A percentile compares a stretch with the other conserved stretches of the same genome.
These are phyloP conservation scores for Metschnikowia matae DNA, from an alignment of 805 yeast genomes.

Conservation along the genomic window DNA sequence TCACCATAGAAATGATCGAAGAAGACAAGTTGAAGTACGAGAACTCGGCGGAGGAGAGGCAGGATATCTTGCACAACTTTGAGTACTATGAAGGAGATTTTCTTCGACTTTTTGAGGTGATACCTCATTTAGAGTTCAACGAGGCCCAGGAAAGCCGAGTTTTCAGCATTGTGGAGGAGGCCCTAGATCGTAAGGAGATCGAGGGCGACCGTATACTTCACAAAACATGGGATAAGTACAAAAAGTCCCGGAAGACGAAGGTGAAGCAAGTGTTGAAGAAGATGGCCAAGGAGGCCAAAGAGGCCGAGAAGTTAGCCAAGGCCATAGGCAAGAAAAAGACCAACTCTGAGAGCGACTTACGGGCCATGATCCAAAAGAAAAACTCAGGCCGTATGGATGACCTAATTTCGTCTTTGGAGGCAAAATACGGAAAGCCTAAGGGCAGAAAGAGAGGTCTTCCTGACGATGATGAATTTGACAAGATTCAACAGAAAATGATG, in stretches of 20 bases:
- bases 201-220: constrained; percentile 29
- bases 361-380: constrained; percentile 47
- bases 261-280: constrained; percentile 47
- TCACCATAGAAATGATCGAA: constrained; percentile 62
- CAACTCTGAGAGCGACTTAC: constrained; percentile 39
- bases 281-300: constrained; percentile 60
- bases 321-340: constrained; percentile 26
- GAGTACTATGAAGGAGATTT: constrained; percentile 63
- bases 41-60: constrained; percentile 51
- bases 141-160: constrained; percentile 61
- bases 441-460: constrained; percentile 39
- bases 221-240: constrained; percentile 49
- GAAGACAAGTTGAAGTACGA: constrained; percentile 66
- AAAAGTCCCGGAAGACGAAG: constrained; percentile 44
- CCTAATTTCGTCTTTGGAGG: constrained; percentile 45
- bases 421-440: constrained; percentile 43
- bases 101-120: constrained; percentile 61
- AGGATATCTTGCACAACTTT: constrained; percentile 61
- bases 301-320: constrained; percentile 50
- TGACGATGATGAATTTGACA: constrained; percentile 47
- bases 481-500: constrained; percentile 30
- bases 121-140: constrained; percentile 69
- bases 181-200: constrained; percentile 35
- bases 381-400: constrained; percentile 42
- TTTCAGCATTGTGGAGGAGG: constrained; percentile 43